These are phyloP conservation scores for Metarhizium robertsii DNA, from an alignment of 2,329 filamentous ascomycete species.

Conservation along the genomic window DNA sequence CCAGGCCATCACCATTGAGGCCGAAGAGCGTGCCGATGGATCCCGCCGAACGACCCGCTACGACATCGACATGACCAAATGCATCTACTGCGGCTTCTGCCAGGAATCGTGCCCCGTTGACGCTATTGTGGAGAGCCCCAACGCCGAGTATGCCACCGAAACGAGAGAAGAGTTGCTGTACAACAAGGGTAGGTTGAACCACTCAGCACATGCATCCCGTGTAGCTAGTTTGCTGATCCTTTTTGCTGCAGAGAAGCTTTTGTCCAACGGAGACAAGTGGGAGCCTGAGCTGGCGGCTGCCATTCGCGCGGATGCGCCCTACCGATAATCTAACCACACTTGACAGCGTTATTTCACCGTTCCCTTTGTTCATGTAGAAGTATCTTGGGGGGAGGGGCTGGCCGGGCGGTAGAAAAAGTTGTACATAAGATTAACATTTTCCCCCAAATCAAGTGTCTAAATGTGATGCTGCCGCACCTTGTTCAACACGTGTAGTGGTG, in stretches of 20 bases:
- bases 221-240: neutral
- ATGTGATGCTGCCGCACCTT: too few species aligned
- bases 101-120: slow-evolving; percentile 98
- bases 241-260: slow-evolving; percentile 56
- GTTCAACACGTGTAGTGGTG: too few species aligned
- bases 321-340: slow-evolving; percentile 49
- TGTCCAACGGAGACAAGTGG: slow-evolving; percentile 92
- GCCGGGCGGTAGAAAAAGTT: slow-evolving; percentile 3
- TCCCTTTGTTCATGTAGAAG: slow-evolving; percentile 6
- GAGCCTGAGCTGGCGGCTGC: slow-evolving; percentile 91
- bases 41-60: slow-evolving; percentile 93
- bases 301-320: slow-evolving; percentile 88
- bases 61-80: slow-evolving; percentile 99
- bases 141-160: slow-evolving; percentile 55
- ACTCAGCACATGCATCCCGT: neutral
- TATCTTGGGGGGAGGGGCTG: neutral
- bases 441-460: too few species aligned
- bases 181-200: slow-evolving; percentile 61
- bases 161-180: slow-evolving; percentile 88
- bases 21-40: slow-evolving; percentile 93
- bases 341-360: neutral
- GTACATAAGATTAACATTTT: slow-evolving; percentile 6
- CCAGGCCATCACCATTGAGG: slow-evolving; percentile 97
- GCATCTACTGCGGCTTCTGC: slow-evolving; percentile 99
- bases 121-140: slow-evolving; percentile 63